Evolutionary conservation across 148 eudicot genomes (phyloP), one percentile per base, ranked within the genome.

Genomic region (Vaccinium darrowii): DNA sequence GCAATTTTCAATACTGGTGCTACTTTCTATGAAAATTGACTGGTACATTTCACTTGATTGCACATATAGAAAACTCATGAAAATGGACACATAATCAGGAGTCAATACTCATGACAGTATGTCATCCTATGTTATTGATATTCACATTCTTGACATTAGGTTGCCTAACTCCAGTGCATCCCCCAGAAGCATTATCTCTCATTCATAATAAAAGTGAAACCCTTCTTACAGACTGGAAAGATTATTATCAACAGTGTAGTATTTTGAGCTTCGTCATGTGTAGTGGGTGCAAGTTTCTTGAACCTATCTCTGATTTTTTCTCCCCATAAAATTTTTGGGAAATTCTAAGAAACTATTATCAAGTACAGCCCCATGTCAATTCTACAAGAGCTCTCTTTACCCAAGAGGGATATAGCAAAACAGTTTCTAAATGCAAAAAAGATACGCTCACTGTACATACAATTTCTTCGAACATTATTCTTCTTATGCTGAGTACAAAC

Each of bases 311-410:
- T 27, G 8, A 53, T 69, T 69, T 14, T 54, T 12, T 69, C 74
- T 30, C 73, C 73, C 74, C 13, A 30, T 27, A 69, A 69, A 69
- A 16, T 69, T 69, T 11, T 49, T 10, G 25, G 79, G 79, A 49
- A 76, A 21, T 49, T 76, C 11, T 14, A 76, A 49, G 79, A 1
- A 47, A 76, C 27, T 47, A 49, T 21, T 49, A 18, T 7, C n/a
- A 76, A 47, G n/a, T 8, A 3, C 9, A 76, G 9, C 74, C 25
- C 56, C 13, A 76, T 47, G 18, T 7, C 10, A 16, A 76, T 47
- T 76, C 79, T 76, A 21, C 27, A 76, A 76, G 56, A 49, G 79
- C 30, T 51, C 58, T 51, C 7, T 25, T 78, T 78, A 78, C n/a
- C 27, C 81, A 30, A 5, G 11, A 50, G 79, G 27, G 19, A 53